Percentiles rank a stretch among this genome's conserved stretches.
phyloP scores from a whole-genome alignment of 2,329 filamentous ascomycete species.

The Fusarium continuum region DNA sequence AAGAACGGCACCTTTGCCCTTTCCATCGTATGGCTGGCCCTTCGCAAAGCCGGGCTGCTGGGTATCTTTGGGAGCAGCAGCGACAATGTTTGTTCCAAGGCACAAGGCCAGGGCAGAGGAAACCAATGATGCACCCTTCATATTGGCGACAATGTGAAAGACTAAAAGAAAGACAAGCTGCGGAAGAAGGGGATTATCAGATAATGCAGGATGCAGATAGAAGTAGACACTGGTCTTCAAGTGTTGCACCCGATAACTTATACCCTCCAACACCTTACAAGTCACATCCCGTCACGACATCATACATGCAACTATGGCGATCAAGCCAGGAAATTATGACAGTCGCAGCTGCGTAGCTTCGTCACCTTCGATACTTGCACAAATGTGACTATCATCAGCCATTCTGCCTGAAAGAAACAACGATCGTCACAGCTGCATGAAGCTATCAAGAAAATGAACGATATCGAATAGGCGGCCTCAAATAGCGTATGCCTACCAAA shows the following conservation, averaged over 20 bases:
- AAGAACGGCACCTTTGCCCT: slow-evolving; percentile 67
- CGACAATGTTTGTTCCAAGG: slow-evolving; percentile 7
- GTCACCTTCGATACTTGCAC: neutral
- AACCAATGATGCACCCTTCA: slow-evolving; percentile 22
- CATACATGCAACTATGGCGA: neutral
- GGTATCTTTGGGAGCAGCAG: slow-evolving; percentile 26
- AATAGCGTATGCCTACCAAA: slow-evolving; percentile 21
- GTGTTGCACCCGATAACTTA: neutral
- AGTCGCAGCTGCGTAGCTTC: neutral
- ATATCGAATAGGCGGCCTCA: neutral
- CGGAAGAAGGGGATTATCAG: neutral
- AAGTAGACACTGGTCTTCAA: too few relatives aligned
- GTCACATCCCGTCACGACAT: neutral
- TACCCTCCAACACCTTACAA: neutral
- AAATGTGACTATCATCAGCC: neutral
- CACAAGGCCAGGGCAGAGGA: slow-evolving; percentile 23
- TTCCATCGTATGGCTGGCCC: slow-evolving; percentile 65
- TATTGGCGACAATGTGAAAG: neutral
- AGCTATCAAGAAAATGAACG: neutral
- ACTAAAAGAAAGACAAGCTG: neutral
- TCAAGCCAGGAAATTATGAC: neutral
- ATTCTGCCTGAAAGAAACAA: slow-evolving; percentile 8
- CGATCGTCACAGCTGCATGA: slow-evolving; percentile 21
- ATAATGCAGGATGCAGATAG: neutral
- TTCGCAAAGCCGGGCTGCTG: slow-evolving; percentile 43